Evolutionary conservation across 1,284 basidiomycete species (phyloP).

Genomic region (Schizophyllum commune): DNA sequence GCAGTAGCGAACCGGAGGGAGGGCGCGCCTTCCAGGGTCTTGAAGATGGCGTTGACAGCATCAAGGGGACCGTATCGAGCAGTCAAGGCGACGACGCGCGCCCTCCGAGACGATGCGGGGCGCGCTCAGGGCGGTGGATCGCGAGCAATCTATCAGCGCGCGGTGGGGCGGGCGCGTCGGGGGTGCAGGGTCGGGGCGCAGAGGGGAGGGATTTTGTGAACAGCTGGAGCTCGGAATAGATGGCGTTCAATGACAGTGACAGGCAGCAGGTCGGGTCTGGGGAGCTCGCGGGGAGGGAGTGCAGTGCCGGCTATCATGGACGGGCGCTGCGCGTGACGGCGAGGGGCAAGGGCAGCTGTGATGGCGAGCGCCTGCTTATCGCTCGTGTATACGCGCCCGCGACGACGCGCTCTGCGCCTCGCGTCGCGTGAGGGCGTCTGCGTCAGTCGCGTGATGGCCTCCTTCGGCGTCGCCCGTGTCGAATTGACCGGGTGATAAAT

Average conservation of each 20-base stretch:
- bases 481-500: not conserved
- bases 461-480: not conserved
- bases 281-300: no score
- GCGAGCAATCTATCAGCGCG: not conserved
- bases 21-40: no score
- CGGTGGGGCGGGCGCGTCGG: conserved; percentile 3
- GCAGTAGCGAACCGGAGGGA: no score
- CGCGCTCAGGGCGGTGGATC: not conserved
- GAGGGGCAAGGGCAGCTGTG: not conserved
- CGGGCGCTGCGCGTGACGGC: not conserved
- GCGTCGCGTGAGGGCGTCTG: not conserved
- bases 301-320: not conserved
- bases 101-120: no score
- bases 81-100: no score
- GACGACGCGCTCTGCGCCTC: not conserved
- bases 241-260: not conserved
- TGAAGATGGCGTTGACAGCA: no score
- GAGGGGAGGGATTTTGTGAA: conserved; percentile 12
- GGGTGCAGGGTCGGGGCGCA: conserved; percentile 7
- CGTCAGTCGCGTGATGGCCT: not conserved
- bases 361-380: not conserved
- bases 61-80: no score
- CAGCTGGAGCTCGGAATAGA: not conserved
- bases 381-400: not conserved
- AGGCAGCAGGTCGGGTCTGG: not conserved